These are phyloP conservation scores for Exophiala viscosa DNA, from an alignment of 2,329 filamentous ascomycete genomes.

Conservation along the genomic window DNA sequence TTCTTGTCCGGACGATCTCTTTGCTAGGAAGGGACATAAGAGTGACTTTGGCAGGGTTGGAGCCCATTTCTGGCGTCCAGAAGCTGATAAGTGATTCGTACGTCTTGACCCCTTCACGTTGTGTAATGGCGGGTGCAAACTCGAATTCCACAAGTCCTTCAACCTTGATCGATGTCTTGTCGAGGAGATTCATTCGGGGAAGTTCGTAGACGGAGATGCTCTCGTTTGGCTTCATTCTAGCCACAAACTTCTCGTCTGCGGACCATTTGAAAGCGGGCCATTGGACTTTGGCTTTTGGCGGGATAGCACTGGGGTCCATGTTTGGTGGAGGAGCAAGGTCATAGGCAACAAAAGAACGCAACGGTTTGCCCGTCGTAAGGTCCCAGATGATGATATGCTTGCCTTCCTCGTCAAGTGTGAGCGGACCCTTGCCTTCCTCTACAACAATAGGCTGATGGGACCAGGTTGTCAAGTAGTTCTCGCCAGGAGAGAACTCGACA, in stretches of 20 bases:
- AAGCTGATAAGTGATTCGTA: slow-evolving; percentile 97
- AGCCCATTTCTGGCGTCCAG: slow-evolving; percentile 98
- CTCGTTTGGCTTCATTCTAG: slow-evolving; percentile 79
- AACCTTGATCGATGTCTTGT: slow-evolving; percentile 91
- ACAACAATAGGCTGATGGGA: slow-evolving; percentile 90
- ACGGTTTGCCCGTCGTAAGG: slow-evolving; percentile 78
- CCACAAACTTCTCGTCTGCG: slow-evolving; percentile 93
- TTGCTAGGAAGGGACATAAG: slow-evolving; percentile 96
- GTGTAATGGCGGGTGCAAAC: slow-evolving; percentile 82
- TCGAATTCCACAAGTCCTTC: slow-evolving; percentile 97
- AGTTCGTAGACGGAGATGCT: slow-evolving; percentile 90
- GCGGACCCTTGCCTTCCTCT: slow-evolving; percentile 78
- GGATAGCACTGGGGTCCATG: slow-evolving; percentile 58
- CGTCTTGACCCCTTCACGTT: slow-evolving; percentile 78
- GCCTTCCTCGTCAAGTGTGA: slow-evolving; percentile 89
- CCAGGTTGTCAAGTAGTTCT: slow-evolving; percentile 95
- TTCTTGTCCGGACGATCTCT: slow-evolving; percentile 87
- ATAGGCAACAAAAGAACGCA: slow-evolving; percentile 89
- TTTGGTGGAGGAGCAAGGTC: slow-evolving; percentile 61
- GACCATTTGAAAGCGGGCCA: slow-evolving; percentile 99
- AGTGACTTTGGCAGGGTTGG: slow-evolving; percentile 94
- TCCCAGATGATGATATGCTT: slow-evolving; percentile 99
- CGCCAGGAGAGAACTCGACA: slow-evolving; percentile 88
- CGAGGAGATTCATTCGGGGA: slow-evolving; percentile 81
- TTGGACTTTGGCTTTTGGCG: slow-evolving; percentile 85